Percentiles rank a stretch among this genome's conserved stretches.
These are phyloP conservation scores for Lodderomyces beijingensis DNA, from an alignment of 1,139 yeast species.

Conservation along the genomic window DNA sequence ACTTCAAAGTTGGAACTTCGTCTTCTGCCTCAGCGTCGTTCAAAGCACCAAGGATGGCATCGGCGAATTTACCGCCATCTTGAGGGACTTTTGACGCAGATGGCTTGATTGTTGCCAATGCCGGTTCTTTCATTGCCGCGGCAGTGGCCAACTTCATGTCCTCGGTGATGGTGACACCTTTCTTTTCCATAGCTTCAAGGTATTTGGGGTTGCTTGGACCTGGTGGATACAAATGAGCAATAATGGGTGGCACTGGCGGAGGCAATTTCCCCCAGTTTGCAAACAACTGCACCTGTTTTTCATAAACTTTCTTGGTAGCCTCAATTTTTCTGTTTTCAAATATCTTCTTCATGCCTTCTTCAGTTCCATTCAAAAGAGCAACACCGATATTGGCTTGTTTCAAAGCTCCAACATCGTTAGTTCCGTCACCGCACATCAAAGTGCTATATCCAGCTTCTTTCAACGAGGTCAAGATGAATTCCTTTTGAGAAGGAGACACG, in stretches of 20 bases:
- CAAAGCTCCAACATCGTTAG: slow-evolving; percentile 98
- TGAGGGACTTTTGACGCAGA: slow-evolving; percentile 20
- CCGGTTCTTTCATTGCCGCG: slow-evolving; percentile 36
- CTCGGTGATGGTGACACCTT: slow-evolving; percentile 69
- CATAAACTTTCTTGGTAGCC: slow-evolving; percentile 63
- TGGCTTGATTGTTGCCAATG: slow-evolving; percentile 11
- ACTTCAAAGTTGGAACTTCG: slow-evolving; percentile 88
- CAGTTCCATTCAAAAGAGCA: slow-evolving; percentile 95
- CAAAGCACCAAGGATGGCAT: slow-evolving; percentile 65
- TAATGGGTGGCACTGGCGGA: slow-evolving; percentile 80
- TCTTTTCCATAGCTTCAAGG: slow-evolving; percentile 76
- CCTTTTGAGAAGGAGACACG: slow-evolving; percentile 95
- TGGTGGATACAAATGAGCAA: slow-evolving; percentile 96
- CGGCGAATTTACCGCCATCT: slow-evolving; percentile 54
- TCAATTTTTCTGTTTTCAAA: slow-evolving; percentile 76
- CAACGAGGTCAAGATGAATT: slow-evolving; percentile 76
- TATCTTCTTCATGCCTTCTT: slow-evolving; percentile 85
- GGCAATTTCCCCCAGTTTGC: slow-evolving; percentile 76
- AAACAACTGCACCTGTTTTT: slow-evolving; percentile 78
- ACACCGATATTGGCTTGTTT: slow-evolving; percentile 98
- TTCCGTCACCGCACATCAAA: slow-evolving; percentile 99
- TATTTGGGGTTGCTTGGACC: slow-evolving; percentile 90
- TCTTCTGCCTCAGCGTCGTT: slow-evolving; percentile 69
- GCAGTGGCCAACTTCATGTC: slow-evolving; percentile 61
- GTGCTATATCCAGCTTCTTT: slow-evolving; percentile 90